Evolutionary conservation across 2,329 filamentous ascomycete species (phyloP).

Genomic region (Mycosphaerelloides madeirae): DNA sequence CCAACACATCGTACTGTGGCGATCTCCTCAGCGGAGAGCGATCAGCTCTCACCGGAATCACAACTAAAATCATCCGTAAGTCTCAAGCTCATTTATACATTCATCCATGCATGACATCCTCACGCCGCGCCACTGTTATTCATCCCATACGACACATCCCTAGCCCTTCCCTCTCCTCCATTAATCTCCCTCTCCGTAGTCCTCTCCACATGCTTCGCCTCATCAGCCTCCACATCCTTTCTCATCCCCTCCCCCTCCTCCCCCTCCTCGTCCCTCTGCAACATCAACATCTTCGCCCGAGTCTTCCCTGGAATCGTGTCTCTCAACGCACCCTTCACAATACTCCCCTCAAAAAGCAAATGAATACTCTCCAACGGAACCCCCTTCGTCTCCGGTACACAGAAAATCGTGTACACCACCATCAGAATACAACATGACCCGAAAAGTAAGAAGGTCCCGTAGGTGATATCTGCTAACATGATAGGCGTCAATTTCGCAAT

Average conservation of each 20-base stretch:
- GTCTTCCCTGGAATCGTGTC: slow-evolving; percentile 37
- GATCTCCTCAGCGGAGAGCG: too few relatives aligned
- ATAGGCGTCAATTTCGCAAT: slow-evolving; percentile 34
- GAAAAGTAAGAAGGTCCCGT: slow-evolving; percentile 40
- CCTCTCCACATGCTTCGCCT: slow-evolving; percentile 10
- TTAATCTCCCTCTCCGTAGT: not conserved
- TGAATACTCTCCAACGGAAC: slow-evolving; percentile 41
- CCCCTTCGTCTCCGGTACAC: slow-evolving; percentile 42
- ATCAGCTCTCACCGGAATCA: too few relatives aligned
- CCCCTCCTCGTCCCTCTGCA: slow-evolving; percentile 28
- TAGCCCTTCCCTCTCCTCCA: slow-evolving; percentile 5
- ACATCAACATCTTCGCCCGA: slow-evolving; percentile 35
- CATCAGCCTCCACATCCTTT: slow-evolving; percentile 11
- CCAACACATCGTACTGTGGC: too few relatives aligned
- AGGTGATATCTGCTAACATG: slow-evolving; percentile 41
- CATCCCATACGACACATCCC: slow-evolving; percentile 3
- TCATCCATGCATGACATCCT: not conserved
- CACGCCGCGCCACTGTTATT: slow-evolving; percentile 7
- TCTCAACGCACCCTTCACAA: slow-evolving; percentile 37
- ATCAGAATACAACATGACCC: slow-evolving; percentile 39
- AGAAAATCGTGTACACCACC: slow-evolving; percentile 40
- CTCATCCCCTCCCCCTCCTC: slow-evolving; percentile 22
- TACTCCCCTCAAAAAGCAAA: slow-evolving; percentile 40
- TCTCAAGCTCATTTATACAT: too few relatives aligned
- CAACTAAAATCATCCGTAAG: too few relatives aligned